phyloP scores from a whole-genome alignment of 2,329 filamentous ascomycete species.

The Aspergillus luchuensis region DNA sequence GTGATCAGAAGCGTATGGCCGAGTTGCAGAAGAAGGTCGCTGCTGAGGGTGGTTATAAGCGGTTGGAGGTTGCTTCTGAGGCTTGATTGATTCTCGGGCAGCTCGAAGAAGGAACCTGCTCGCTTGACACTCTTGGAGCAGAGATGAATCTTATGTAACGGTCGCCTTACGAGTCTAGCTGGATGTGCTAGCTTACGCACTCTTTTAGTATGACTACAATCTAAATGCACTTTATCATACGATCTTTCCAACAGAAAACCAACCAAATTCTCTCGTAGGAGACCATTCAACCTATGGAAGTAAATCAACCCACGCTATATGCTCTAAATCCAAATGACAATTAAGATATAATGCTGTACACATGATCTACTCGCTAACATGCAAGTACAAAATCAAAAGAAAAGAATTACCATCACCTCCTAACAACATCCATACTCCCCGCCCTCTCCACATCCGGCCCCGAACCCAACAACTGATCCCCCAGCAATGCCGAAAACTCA shows the following conservation, averaged over 20 bases:
- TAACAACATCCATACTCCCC: neutral
- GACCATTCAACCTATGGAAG: no score
- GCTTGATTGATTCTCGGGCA: constrained; percentile 21
- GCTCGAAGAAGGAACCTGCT: neutral
- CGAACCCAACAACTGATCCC: constrained; percentile 2
- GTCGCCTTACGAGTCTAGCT: neutral
- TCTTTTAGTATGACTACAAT: constrained; percentile 1
- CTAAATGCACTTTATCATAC: neutral
- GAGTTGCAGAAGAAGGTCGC: constrained; percentile 69
- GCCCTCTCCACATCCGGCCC: neutral
- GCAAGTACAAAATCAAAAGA: neutral
- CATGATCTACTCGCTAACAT: neutral
- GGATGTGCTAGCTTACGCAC: neutral
- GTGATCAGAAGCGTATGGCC: constrained; percentile 75
- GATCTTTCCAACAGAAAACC: neutral
- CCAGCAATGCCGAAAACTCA: constrained; percentile 17
- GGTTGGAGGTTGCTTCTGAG: constrained; percentile 33
- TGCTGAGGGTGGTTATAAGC: constrained; percentile 60
- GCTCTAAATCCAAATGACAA: neutral
- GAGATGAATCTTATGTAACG: neutral
- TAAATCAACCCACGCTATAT: neutral
- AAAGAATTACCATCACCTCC: neutral
- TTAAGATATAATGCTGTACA: neutral
- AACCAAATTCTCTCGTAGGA: no score
- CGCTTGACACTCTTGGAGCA: no score